phyloP scores from a whole-genome alignment of 169 alveolate species.

The Miamiensis avidus region DNA sequence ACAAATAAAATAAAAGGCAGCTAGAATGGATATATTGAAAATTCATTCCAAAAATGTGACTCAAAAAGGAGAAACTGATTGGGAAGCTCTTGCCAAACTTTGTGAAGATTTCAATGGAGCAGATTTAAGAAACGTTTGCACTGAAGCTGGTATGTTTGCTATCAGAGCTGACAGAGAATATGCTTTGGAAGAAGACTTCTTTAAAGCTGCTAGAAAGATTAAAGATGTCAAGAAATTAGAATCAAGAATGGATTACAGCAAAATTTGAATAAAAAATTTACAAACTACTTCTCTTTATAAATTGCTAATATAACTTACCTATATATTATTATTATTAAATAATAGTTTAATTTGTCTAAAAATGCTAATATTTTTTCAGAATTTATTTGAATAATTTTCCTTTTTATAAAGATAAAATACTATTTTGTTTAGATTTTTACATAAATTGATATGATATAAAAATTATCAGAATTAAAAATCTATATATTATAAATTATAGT shows the following conservation, averaged over 20 bases:
- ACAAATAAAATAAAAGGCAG: conserved; percentile 21
- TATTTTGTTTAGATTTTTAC: no score
- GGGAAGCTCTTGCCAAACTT: conserved; percentile 93
- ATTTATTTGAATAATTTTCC: no score
- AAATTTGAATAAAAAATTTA: conserved; percentile 46
- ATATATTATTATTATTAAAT: no score
- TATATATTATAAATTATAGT: no score
- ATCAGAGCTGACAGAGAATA: conserved; percentile 98
- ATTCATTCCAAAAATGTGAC: conserved; percentile 96
- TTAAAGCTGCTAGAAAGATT: conserved; percentile 96
- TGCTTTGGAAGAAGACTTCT: conserved; percentile 98
- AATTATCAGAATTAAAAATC: no score
- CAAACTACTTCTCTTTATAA: no score
- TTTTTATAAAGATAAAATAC: no score
- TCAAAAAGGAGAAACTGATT: conserved; percentile 95
- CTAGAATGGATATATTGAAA: conserved; percentile 95
- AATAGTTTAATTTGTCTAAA: no score
- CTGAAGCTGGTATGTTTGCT: conserved; percentile 99
- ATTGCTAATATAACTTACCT: no score
- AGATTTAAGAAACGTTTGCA: conserved; percentile 98
- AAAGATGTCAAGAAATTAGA: conserved; percentile 96
- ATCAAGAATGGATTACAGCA: conserved; percentile 93
- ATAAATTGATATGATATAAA: no score
- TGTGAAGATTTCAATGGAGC: conserved; percentile 99
- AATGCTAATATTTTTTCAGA: no score